A percentile compares a stretch with the other conserved stretches of the same genome.
These are phyloP conservation scores for Athelia sp. DNA, from an alignment of 1,284 basidiomycete genomes.

Conservation along the genomic window DNA sequence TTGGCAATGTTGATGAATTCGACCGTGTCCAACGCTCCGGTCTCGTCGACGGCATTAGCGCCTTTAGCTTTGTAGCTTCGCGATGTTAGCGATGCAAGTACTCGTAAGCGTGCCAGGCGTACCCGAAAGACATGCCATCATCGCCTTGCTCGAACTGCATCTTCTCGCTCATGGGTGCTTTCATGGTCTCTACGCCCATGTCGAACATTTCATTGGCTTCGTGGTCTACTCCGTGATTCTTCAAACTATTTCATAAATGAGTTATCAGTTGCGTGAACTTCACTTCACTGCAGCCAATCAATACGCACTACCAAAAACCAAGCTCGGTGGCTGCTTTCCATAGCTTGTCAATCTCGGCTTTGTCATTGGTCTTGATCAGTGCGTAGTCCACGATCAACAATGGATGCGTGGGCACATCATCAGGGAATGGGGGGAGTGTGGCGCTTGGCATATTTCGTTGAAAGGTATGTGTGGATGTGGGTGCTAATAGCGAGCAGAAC, in stretches of 20 bases:
- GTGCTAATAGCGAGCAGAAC: too few species aligned
- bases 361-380: constrained; percentile 31
- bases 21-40: constrained; percentile 49
- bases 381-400: constrained; percentile 48
- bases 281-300: not conserved
- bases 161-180: constrained; percentile 56
- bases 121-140: constrained; percentile 58
- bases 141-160: constrained; percentile 65
- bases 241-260: constrained; percentile 31
- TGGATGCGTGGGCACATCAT: constrained; percentile 41
- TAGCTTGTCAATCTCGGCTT: constrained; percentile 35
- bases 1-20: constrained; percentile 68
- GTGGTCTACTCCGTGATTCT: constrained; percentile 56
- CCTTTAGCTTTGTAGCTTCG: constrained; percentile 62
- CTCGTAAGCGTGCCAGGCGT: constrained; percentile 5
- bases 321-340: constrained; percentile 48
- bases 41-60: constrained; percentile 57
- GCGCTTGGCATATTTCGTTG: constrained; percentile 18
- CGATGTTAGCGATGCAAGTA: too few species aligned
- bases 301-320: constrained; percentile 47
- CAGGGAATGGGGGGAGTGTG: constrained; percentile 39
- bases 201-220: constrained; percentile 55
- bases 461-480: too few species aligned
- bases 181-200: constrained; percentile 52
- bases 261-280: not conserved